These are phyloP conservation scores for Monosporozyma siamensis DNA, from an alignment of 805 yeast genomes.

Conservation along the genomic window DNA sequence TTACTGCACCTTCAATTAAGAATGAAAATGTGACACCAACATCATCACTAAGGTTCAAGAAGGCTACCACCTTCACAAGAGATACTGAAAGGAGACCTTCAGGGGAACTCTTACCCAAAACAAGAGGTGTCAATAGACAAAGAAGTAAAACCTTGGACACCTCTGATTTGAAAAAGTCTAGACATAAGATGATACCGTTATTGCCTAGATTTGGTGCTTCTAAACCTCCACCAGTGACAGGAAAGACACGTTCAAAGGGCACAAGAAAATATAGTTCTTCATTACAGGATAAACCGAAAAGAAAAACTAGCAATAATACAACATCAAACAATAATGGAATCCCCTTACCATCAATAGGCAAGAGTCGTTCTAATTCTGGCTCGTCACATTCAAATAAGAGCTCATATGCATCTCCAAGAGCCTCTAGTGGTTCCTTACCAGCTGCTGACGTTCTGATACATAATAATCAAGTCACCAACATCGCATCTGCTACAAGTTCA, in stretches of 20 bases:
- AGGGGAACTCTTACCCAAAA: not conserved
- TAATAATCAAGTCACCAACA: not conserved
- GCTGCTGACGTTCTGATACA: not conserved
- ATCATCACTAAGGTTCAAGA: not conserved
- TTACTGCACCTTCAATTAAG: not conserved
- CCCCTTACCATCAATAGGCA: not conserved
- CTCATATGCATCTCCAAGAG: slow-evolving; percentile 3
- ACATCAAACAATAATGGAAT: not conserved
- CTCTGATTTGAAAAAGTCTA: slow-evolving; percentile 12
- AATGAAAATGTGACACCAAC: not conserved
- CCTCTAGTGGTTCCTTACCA: slow-evolving; percentile 3
- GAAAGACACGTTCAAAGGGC: slow-evolving; percentile 3
- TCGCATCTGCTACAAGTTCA: slow-evolving; percentile 2
- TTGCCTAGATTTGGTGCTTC: slow-evolving; percentile 4
- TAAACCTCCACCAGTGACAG: slow-evolving; percentile 5
- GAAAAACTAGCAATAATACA: not conserved
- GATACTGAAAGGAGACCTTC: too few relatives aligned
- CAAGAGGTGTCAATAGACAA: slow-evolving; percentile 11
- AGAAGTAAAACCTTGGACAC: slow-evolving; percentile 29
- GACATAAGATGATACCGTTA: not conserved
- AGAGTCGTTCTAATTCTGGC: slow-evolving; percentile 1
- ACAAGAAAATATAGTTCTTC: slow-evolving; percentile 4
- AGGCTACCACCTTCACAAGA: not conserved
- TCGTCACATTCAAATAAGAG: slow-evolving; percentile 2
- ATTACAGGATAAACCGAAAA: not conserved